These are phyloP conservation scores for Fusarium veterinarium DNA, from an alignment of 2,329 filamentous ascomycete species.

Conservation along the genomic window DNA sequence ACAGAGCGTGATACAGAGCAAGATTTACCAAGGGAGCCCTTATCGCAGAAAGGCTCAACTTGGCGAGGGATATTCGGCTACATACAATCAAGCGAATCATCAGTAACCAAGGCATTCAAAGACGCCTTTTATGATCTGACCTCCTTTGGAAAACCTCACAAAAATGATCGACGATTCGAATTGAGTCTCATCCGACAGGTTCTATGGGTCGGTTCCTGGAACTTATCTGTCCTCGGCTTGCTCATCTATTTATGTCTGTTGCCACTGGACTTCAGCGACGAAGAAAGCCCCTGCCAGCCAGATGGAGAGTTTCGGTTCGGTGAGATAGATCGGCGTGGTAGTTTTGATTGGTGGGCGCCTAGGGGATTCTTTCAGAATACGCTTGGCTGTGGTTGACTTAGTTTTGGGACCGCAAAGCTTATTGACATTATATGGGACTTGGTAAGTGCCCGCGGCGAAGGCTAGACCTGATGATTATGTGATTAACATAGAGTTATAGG, in stretches of 20 bases:
- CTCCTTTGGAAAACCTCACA: not conserved
- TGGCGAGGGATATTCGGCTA: not conserved
- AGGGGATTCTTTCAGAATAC: conserved; percentile 16
- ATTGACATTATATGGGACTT: conserved; percentile 22
- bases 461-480: rapidly evolving
- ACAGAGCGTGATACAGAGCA: not conserved
- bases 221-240: rapidly evolving
- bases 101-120: rapidly evolving
- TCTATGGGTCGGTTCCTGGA: rapidly evolving
- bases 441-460: not conserved
- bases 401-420: conserved; percentile 3
- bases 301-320: not conserved
- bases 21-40: not conserved
- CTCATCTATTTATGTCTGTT: rapidly evolving
- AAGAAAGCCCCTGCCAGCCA: not conserved
- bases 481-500: not conserved
- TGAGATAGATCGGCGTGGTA: rapidly evolving
- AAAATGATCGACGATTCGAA: too few species aligned
- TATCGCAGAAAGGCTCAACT: not conserved
- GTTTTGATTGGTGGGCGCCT: not conserved
- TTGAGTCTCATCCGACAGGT: not conserved
- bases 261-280: rapidly evolving
- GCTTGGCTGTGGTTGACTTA: not conserved
- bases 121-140: not conserved
- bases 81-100: rapidly evolving